Evolutionary conservation across 2,329 filamentous ascomycete species (phyloP).

Genomic region (Blumeria graminis): DNA sequence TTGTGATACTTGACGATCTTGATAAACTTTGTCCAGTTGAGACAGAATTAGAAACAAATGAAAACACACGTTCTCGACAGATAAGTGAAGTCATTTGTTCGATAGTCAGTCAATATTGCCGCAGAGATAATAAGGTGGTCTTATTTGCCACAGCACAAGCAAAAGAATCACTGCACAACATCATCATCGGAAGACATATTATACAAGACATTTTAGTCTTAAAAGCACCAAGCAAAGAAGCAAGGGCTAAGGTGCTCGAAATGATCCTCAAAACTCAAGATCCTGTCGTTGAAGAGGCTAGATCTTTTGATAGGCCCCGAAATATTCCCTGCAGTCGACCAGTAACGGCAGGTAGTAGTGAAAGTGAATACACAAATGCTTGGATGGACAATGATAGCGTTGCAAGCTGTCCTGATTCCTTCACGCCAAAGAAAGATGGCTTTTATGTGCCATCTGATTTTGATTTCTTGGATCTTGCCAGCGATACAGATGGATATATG

Average conservation of each 20-base stretch:
- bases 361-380: slow-evolving; percentile 26
- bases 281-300: slow-evolving; percentile 15
- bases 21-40: slow-evolving; percentile 84
- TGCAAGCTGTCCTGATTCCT: slow-evolving; percentile 21
- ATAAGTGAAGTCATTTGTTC: slow-evolving; percentile 73
- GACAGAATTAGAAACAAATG: slow-evolving; percentile 80
- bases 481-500: slow-evolving; percentile 94
- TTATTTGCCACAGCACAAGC: slow-evolving; percentile 75
- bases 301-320: not conserved
- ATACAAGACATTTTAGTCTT: slow-evolving; percentile 76
- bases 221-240: slow-evolving; percentile 83
- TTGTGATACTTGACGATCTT: slow-evolving; percentile 79
- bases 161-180: slow-evolving; percentile 78
- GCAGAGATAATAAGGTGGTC: slow-evolving; percentile 55
- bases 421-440: slow-evolving; percentile 23
- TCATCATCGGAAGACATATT: slow-evolving; percentile 75
- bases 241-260: slow-evolving; percentile 60
- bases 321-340: slow-evolving; percentile 19
- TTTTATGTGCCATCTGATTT: slow-evolving; percentile 55
- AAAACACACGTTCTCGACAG: slow-evolving; percentile 80
- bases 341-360: slow-evolving; percentile 27
- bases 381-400: slow-evolving; percentile 38
- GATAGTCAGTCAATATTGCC: slow-evolving; percentile 65
- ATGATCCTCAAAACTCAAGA: slow-evolving; percentile 38
- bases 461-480: slow-evolving; percentile 80